phyloP scores from a whole-genome alignment of 306 rosid species.

The Amphicarpaea edgeworthii region DNA sequence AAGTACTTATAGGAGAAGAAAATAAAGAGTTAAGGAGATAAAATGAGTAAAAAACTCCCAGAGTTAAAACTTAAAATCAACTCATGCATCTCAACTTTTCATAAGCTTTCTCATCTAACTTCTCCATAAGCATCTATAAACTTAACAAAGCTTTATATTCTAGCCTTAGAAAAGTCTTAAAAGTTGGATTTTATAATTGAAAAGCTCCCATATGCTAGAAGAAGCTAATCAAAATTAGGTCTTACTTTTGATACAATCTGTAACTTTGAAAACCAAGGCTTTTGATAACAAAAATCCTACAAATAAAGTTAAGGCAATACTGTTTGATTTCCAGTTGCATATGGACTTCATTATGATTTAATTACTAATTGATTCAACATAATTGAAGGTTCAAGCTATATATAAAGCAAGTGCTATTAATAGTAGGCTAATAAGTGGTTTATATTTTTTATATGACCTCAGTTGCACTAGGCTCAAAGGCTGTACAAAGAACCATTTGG shows the following conservation, averaged over 20 bases:
- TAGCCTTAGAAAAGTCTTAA: background rate
- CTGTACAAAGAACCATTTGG: background rate
- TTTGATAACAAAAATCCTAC: constrained; percentile 4
- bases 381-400: background rate
- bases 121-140: background rate
- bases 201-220: background rate
- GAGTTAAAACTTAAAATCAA: background rate
- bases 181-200: background rate
- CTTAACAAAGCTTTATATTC: background rate
- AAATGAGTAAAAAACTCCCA: background rate
- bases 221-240: background rate
- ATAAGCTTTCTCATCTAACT: background rate
- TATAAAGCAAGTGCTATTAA: constrained; percentile 6
- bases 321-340: constrained; percentile 24
- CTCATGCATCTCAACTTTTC: background rate
- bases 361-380: constrained; percentile 39
- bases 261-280: constrained; percentile 23
- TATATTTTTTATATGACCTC: background rate
- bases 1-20: background rate
- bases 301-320: background rate
- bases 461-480: background rate
- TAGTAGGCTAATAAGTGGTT: constrained; percentile 6
- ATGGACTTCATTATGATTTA: constrained; percentile 36
- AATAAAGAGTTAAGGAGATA: background rate
- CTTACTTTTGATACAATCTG: background rate